phyloP scores from a whole-genome alignment of 192 early-diverging fungal genomes.

The Coemansia brasiliensis region DNA sequence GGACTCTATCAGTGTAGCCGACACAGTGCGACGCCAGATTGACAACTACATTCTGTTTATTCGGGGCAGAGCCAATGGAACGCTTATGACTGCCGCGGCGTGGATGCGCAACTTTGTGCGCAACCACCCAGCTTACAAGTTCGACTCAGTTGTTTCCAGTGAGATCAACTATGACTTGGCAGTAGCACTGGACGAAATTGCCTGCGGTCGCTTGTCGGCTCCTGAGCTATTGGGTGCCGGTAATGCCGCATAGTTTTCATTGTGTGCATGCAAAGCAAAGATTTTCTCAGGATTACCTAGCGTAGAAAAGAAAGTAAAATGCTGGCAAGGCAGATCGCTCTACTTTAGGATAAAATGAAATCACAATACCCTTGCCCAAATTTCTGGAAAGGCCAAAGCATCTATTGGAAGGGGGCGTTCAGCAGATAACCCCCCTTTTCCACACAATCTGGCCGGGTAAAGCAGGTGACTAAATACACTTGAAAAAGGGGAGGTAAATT shows the following conservation, averaged over 20 bases:
- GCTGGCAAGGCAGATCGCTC: not conserved
- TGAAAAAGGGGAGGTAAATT: not conserved
- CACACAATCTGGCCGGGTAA: not conserved
- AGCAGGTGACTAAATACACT: not conserved
- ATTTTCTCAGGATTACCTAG: not conserved
- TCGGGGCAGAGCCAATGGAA: conserved; percentile 77
- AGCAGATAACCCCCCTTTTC: not conserved
- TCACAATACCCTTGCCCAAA: not conserved
- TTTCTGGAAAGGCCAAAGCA: conserved; percentile 5
- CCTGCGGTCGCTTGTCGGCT: conserved; percentile 26
- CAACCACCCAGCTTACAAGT: conserved; percentile 82
- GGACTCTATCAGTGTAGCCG: conserved; percentile 68
- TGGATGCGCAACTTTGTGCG: conserved; percentile 91
- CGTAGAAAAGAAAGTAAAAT: not conserved
- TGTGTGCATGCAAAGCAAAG: not conserved
- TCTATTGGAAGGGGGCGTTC: not conserved
- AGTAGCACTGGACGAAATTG: conserved; percentile 45
- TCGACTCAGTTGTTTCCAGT: conserved; percentile 84
- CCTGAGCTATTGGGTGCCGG: conserved; percentile 44
- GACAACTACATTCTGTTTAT: conserved; percentile 78
- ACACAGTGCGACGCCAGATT: conserved; percentile 67
- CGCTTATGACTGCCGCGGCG: conserved; percentile 79
- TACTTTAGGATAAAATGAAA: not conserved
- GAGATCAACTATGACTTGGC: conserved; percentile 88
- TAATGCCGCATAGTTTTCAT: conserved; percentile 1